Evolutionary conservation across 768 basidiomycete genomes (phyloP).

Genomic region (Phylloporus arenicola): DNA sequence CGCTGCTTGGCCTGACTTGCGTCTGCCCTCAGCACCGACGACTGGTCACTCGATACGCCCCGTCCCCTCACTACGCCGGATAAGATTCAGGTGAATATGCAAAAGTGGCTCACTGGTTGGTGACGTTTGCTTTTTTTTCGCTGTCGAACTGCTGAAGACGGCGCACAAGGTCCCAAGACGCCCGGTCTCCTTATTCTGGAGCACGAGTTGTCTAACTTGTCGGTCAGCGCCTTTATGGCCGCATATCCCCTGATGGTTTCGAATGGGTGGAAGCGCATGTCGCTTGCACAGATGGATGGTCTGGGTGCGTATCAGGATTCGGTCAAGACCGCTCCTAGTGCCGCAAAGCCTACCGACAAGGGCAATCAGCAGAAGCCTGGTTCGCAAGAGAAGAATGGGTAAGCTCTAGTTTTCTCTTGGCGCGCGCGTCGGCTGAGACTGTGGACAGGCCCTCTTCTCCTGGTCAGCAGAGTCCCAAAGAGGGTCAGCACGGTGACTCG

Average conservation of each 20-base stretch:
- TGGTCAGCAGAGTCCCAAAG: conserved; percentile 2
- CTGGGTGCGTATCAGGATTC: conserved; percentile 46
- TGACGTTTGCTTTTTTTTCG: conserved; percentile 1
- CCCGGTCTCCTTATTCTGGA: conserved; percentile 82
- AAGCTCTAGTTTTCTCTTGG: not conserved
- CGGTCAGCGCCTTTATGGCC: conserved; percentile 62
- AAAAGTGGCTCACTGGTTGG: conserved; percentile 52
- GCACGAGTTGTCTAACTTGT: conserved; percentile 65
- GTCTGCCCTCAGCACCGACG: conserved; percentile 48
- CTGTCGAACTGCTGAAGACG: not conserved
- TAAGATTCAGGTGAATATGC: conserved; percentile 45
- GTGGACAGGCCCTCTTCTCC: conserved; percentile 2
- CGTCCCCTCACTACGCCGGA: conserved; percentile 40
- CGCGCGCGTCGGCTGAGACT: not conserved
- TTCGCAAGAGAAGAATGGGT: conserved; percentile 3
- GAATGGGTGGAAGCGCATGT: conserved; percentile 67
- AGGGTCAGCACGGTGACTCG: conserved; percentile 12
- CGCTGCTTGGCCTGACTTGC: not conserved
- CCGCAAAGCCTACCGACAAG: conserved; percentile 18
- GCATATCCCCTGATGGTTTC: conserved; percentile 57
- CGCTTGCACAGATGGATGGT: conserved; percentile 44
- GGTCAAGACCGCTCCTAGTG: conserved; percentile 21
- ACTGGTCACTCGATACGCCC: conserved; percentile 59
- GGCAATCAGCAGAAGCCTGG: conserved; percentile 15
- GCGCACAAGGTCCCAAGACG: conserved; percentile 49